Evolutionary conservation across 2,329 filamentous ascomycete genomes (phyloP), one percentile per base, ranked within the genome.

Genomic region (Pseudogymnoascus sp.): DNA sequence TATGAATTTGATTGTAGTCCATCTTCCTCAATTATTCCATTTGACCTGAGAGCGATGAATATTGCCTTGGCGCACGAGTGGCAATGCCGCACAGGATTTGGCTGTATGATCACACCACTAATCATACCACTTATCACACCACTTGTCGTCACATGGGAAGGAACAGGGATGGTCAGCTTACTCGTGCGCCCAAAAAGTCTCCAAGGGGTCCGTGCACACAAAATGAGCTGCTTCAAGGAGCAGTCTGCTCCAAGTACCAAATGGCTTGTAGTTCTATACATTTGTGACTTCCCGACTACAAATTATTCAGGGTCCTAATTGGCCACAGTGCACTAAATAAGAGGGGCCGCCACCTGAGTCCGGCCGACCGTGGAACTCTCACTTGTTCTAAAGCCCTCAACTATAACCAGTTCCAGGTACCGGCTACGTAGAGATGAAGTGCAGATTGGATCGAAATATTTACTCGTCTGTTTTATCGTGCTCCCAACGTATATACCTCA

Each of bases 111-210:
- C 42, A 49, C 23, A 25, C 42, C 42, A 49, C 42, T 49, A n/a
- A 49, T 49, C 42, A 49, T 49, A 49, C 42, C 42, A 49, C 42
- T 49, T 28, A 8, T 49, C 42, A 49, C 42, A 49, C 42, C 42
- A 49, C 42, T 49, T 49, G 23, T 22, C 22, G 5, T 25, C n/a
- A 14, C 19, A 45, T 8, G 30, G 41, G 19, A 23, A 45, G 5
- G 19, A 41, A 45, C 41, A 45, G 41, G 41, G 41, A 6, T 45
- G 12, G 3, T 22, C 5, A 25, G 11, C 22, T n/a, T 45, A 45
- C 22, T 45, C 9, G 16, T 19, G 8, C 2, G 30, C 8, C 30
- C 6, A 33, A 9, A 33, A n/a, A n/a, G n/a, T n/a, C n/a, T n/a
- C n/a, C n/a, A n/a, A n/a, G n/a, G n/a, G n/a, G n/a, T n/a, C n/a